Base-by-base conservation (phyloP, 2,329 filamentous ascomycete species). In the Sporothrix humicola region DNA sequence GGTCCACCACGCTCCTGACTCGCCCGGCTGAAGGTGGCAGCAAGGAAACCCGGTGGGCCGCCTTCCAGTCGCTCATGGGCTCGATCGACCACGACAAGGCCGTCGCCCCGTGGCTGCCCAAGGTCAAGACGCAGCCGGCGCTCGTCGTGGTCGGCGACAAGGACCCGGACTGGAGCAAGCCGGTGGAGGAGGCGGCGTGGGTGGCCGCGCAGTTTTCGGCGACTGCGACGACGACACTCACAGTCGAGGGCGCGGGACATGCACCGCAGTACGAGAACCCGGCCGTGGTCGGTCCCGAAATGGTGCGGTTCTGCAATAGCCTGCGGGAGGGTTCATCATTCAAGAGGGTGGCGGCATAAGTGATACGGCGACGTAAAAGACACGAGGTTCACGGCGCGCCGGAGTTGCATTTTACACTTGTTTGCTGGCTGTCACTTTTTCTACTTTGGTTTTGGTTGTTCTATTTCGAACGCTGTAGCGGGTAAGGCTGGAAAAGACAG, bases 101-200 rank as follows among this genome's bases (percentile, higher is more conserved):
- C 5, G 77, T 76, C 12, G 46, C 69, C 15, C 73, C 73, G 8
- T 74, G 48, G 52, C 56, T 77, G 20, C 8, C 61, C 42, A 58
- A 68, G 54, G 70, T 71, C 52, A 54, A 63, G 59, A 23, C 17
- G 44, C 69, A 72, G 56, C 74, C 75, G 44, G 75, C 73, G 17
- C 76, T 77, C 9, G 75, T 77, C 8, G 77, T 77, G 13, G 65
- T 77, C 13, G 77, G 77, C 65, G 75, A 75, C 56, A 70, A 73
- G 46, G 77, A 77, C 73, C 77, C 77, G 6, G 77, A 77, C 74
- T 77, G 75, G 75, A 61, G 37, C 42, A 54, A 74, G 26, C 77
- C 77, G 6, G 4, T 74, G 20, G 74, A 63, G 50, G 77, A 77
- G 73, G 77, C 77, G n/a, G 58, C 23, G 23, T 77, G 77, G 77